Conservation (phyloP, 768 basidiomycete species). For the Leccinum uliginosum region DNA sequence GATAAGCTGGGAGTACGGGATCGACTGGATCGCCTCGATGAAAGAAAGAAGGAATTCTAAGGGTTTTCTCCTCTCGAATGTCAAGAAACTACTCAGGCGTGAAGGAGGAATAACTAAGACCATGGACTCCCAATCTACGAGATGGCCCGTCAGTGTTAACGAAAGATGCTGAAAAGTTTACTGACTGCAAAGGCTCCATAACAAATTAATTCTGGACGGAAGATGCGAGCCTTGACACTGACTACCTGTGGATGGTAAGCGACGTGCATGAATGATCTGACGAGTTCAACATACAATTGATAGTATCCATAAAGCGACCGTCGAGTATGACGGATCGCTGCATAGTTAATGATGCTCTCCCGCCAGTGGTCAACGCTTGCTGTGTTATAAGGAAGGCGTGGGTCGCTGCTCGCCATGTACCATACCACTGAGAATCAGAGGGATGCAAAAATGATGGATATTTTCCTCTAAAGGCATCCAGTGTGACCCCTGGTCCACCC, state of each 20-base stretch:
- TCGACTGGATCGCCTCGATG: conserved; percentile 1
- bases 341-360: neutral
- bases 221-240: conserved; percentile 8
- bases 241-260: neutral
- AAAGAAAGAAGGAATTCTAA: conserved; percentile 5
- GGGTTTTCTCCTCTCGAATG: conserved; percentile 1
- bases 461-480: conserved; percentile 9
- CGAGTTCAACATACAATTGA: conserved; percentile 23
- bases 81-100: conserved; percentile 2
- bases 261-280: neutral
- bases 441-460: conserved; percentile 2
- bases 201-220: conserved; percentile 11
- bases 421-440: conserved; percentile 2
- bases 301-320: conserved; percentile 10
- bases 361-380: neutral
- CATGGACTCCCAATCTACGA: conserved; percentile 20
- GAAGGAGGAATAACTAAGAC: conserved; percentile 1
- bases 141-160: neutral
- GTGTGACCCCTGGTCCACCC: conserved; percentile 9
- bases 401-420: conserved; percentile 10
- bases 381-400: neutral
- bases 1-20: conserved; percentile 10
- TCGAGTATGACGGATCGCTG: conserved; percentile 19
- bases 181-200: conserved; percentile 30
- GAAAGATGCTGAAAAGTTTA: neutral